Percentiles rank a stretch among this genome's conserved stretches.
phyloP scores from a whole-genome alignment of 768 basidiomycete species.

The Baorangia bicolor region DNA sequence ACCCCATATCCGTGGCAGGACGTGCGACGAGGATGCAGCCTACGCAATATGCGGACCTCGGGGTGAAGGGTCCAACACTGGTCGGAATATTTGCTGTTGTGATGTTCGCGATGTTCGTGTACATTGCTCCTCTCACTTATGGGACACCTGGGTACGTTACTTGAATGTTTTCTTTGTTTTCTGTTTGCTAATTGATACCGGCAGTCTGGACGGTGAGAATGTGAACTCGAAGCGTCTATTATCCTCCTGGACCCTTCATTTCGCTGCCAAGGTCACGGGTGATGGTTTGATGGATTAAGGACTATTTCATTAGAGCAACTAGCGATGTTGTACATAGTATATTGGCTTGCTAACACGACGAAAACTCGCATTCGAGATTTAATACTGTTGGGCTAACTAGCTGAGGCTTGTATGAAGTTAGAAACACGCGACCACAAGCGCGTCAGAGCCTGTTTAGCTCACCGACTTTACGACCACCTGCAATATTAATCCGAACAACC shows the following conservation, averaged over 20 bases:
- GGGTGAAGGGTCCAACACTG: conserved; percentile 70
- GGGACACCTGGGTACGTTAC: conserved; percentile 87
- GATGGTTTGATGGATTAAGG: conserved; percentile 31
- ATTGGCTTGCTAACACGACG: conserved; percentile 13
- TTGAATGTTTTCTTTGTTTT: background rate
- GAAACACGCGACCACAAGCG: conserved; percentile 7
- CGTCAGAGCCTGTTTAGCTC: conserved; percentile 11
- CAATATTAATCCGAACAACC: conserved; percentile 8
- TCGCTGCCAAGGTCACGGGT: conserved; percentile 66
- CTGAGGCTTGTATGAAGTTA: background rate
- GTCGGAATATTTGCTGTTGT: conserved; percentile 55
- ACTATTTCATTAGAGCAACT: conserved; percentile 11
- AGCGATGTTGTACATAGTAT: conserved; percentile 22
- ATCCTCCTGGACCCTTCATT: conserved; percentile 92
- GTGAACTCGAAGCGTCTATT: conserved; percentile 84
- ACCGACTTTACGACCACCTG: conserved; percentile 3
- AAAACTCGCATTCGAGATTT: background rate
- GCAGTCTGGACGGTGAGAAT: conserved; percentile 77
- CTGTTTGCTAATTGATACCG: conserved; percentile 16
- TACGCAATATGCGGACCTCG: conserved; percentile 67
- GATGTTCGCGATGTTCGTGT: conserved; percentile 67
- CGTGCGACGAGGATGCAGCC: conserved; percentile 56
- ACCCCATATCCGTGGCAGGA: conserved; percentile 79
- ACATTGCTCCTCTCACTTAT: conserved; percentile 88
- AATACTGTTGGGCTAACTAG: no score